Evolutionary conservation across 805 yeast genomes (phyloP).

Genomic region (Wickerhamomyces queroliae): DNA sequence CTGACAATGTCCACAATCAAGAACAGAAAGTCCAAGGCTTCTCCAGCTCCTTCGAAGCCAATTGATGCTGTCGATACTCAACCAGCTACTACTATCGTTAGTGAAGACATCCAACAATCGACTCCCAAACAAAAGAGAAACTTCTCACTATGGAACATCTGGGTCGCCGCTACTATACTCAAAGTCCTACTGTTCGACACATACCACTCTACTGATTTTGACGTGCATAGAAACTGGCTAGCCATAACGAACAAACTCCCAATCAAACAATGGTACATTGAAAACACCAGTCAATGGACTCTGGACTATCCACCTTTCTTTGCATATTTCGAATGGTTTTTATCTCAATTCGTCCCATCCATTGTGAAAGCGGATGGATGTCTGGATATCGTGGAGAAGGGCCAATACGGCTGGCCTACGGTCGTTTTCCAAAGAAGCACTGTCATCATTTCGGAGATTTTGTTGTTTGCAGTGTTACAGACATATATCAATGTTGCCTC

Average conservation of each 20-base stretch:
- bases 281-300: slow-evolving; percentile 82
- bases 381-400: slow-evolving; percentile 58
- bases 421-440: slow-evolving; percentile 75
- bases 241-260: slow-evolving; percentile 83
- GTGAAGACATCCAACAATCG: background rate
- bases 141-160: slow-evolving; percentile 57
- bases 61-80: slow-evolving; percentile 2
- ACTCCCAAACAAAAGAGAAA: slow-evolving; percentile 15
- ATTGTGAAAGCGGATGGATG: slow-evolving; percentile 69
- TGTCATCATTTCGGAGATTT: slow-evolving; percentile 71
- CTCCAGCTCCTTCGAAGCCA: slow-evolving; percentile 2
- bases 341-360: slow-evolving; percentile 67
- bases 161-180: slow-evolving; percentile 56
- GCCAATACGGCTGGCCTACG: slow-evolving; percentile 73
- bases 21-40: slow-evolving; percentile 9
- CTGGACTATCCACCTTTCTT: slow-evolving; percentile 96
- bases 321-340: slow-evolving; percentile 87
- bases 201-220: slow-evolving; percentile 93
- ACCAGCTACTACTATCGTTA: background rate
- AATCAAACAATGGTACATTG: slow-evolving; percentile 74
- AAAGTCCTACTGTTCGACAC: slow-evolving; percentile 66
- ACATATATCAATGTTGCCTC: slow-evolving; percentile 53
- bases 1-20: slow-evolving; percentile 12
- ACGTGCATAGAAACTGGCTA: slow-evolving; percentile 96
- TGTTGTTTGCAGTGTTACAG: slow-evolving; percentile 66